Conservation (phyloP, 352 stramenopile genomes). For the Phytophthora fragariae region DNA sequence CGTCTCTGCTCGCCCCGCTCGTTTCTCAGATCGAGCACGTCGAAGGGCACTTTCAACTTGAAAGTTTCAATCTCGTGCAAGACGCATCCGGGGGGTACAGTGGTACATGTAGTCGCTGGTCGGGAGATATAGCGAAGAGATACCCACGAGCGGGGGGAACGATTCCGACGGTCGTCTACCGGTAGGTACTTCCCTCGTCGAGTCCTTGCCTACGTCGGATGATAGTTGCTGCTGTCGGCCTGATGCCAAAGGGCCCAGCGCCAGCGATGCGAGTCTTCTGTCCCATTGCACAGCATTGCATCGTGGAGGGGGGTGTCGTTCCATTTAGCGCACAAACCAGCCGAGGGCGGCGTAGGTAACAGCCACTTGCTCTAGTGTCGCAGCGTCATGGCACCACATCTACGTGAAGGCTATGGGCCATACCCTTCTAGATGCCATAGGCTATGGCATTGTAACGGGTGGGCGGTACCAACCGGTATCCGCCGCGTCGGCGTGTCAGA, state of each 20-base stretch:
- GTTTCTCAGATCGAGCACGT: slow-evolving; percentile 25
- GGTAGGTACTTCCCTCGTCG: neutral
- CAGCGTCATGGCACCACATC: neutral
- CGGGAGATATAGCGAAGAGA: neutral
- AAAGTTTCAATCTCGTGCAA: neutral
- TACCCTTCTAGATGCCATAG: no score
- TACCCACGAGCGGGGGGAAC: neutral
- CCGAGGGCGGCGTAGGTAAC: neutral
- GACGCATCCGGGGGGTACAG: no score
- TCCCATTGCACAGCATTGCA: neutral
- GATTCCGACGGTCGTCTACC: neutral
- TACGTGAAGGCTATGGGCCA: neutral
- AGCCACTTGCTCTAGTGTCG: neutral
- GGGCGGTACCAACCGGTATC: no score
- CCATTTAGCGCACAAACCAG: neutral
- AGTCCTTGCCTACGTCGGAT: neutral
- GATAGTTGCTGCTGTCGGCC: neutral
- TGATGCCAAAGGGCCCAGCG: neutral
- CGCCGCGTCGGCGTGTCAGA: no score
- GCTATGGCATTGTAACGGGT: neutral
- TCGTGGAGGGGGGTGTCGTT: neutral
- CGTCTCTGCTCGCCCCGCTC: slow-evolving; percentile 6
- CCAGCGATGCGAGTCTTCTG: neutral
- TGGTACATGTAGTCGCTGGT: neutral
- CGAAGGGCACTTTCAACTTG: neutral